Conservation (phyloP, 805 yeast species). For the Sugiyamaella lignohabitans region DNA sequence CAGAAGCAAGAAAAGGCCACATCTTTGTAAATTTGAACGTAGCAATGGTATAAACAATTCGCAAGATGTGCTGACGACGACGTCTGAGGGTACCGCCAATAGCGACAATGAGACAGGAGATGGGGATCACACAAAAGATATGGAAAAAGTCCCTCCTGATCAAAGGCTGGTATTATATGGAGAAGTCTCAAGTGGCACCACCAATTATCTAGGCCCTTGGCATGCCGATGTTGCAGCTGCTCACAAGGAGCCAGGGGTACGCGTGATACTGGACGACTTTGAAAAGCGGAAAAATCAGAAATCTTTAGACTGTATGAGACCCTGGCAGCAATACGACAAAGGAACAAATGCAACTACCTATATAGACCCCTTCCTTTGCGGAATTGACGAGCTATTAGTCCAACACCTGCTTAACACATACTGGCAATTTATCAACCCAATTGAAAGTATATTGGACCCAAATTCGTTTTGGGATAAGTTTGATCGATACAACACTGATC, state of each 20-base stretch:
- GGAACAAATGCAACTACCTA: not conserved
- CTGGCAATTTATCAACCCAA: conserved; percentile 12
- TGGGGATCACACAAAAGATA: not conserved
- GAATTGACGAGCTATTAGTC: conserved; percentile 7
- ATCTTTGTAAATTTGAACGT: conserved; percentile 8
- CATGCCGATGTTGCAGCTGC: conserved; percentile 10
- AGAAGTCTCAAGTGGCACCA: conserved; percentile 5
- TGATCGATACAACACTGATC: conserved; percentile 1
- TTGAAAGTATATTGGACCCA: conserved; percentile 8
- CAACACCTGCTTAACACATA: conserved; percentile 5
- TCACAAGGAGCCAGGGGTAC: conserved; percentile 9
- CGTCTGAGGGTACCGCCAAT: too few relatives aligned
- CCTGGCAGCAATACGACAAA: conserved; percentile 10
- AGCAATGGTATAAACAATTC: not conserved
- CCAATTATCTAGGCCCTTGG: conserved; percentile 10
- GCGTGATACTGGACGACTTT: conserved; percentile 6
- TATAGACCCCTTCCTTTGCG: conserved; percentile 12
- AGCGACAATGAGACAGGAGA: not conserved
- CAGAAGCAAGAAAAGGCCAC: conserved; percentile 1
- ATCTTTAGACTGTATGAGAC: conserved; percentile 8
- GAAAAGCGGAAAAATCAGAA: conserved; percentile 6
- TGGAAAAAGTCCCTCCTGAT: not conserved
- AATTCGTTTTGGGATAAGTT: conserved; percentile 7
- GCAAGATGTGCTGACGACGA: too few relatives aligned
- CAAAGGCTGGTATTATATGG: not conserved